Evolutionary conservation across 163 green algal species (phyloP).

Genomic region (Scenedesmus sp.): DNA sequence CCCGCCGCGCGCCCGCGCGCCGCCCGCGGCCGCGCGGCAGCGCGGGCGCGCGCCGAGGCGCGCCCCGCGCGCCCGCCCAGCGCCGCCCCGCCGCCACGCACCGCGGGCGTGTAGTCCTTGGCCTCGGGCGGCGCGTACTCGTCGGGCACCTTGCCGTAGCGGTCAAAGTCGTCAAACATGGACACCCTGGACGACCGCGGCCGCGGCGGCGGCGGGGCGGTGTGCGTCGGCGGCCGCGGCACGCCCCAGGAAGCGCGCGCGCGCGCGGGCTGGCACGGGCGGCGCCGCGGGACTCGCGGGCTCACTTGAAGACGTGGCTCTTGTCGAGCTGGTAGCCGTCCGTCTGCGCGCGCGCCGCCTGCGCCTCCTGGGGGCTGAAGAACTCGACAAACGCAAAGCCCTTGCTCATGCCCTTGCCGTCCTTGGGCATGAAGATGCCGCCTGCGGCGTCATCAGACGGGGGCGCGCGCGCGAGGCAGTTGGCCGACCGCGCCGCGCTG

Average conservation of each 20-base stretch:
- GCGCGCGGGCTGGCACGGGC: too few relatives aligned
- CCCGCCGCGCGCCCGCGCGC: too few relatives aligned
- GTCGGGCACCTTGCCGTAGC: constrained; percentile 83
- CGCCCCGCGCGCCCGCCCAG: too few relatives aligned
- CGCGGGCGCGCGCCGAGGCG: too few relatives aligned
- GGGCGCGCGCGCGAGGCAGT: too few relatives aligned
- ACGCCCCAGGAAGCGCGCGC: too few relatives aligned
- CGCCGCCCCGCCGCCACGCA: constrained; percentile 31
- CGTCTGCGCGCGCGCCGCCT: constrained; percentile 65
- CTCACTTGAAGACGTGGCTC: constrained; percentile 91
- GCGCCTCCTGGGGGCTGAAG: constrained; percentile 68
- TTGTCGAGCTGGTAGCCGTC: constrained; percentile 96
- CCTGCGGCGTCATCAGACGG: too few relatives aligned
- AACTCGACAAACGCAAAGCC: constrained; percentile 98
- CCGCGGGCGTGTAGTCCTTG: constrained; percentile 55
- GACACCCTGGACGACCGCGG: too few relatives aligned
- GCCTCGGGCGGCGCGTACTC: constrained; percentile 73
- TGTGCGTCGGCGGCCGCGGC: too few relatives aligned
- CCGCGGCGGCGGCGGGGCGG: too few relatives aligned
- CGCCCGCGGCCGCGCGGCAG: too few relatives aligned
- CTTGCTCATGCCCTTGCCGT: constrained; percentile 81
- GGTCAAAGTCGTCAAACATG: constrained; percentile 96
- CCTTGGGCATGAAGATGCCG: constrained; percentile 88
- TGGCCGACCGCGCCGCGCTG: not conserved
- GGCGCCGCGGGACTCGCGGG: too few relatives aligned